Conservation (phyloP, 106 monocot species). For the Chionographis japonica region DNA sequence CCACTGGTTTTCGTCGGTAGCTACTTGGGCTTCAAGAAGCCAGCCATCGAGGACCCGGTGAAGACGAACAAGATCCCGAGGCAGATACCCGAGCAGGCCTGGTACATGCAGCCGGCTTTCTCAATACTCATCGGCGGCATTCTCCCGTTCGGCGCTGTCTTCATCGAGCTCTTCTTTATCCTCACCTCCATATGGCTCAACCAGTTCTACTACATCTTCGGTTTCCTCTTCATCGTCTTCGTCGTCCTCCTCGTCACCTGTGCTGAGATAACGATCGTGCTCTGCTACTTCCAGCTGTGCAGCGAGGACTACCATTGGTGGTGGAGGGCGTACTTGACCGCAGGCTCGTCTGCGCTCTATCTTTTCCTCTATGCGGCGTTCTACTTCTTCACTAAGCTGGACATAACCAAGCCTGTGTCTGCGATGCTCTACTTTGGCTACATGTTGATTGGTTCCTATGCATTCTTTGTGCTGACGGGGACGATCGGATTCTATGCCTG, state of each 20-base stretch:
- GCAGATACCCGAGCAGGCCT: constrained; percentile 36
- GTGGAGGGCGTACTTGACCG: constrained; percentile 21
- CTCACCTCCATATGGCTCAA: constrained; percentile 34
- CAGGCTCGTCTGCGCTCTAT: constrained; percentile 15
- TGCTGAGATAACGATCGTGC: constrained; percentile 13
- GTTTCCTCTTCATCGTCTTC: constrained; percentile 23
- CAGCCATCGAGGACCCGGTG: constrained; percentile 44
- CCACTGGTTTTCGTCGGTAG: constrained; percentile 33
- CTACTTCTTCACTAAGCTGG: constrained; percentile 22
- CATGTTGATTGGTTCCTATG: constrained; percentile 16
- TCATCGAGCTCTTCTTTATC: constrained; percentile 38
- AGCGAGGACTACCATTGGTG: constrained; percentile 22
- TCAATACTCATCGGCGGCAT: constrained; percentile 40
- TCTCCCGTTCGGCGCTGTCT: constrained; percentile 26
- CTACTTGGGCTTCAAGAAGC: constrained; percentile 44
- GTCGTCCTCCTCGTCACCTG: constrained; percentile 16
- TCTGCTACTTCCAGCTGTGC: constrained; percentile 22
- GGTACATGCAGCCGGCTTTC: constrained; percentile 31
- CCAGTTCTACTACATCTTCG: constrained; percentile 52
- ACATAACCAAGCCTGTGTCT: constrained; percentile 15
- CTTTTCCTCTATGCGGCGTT: constrained; percentile 14
- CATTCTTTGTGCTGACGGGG: constrained; percentile 18
- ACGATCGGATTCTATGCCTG: constrained; percentile 19
- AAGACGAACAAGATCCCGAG: constrained; percentile 49
- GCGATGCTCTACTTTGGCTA: constrained; percentile 18